phyloP scores from a whole-genome alignment of 192 early-diverging fungal species.

The Entomortierella parvispora region DNA sequence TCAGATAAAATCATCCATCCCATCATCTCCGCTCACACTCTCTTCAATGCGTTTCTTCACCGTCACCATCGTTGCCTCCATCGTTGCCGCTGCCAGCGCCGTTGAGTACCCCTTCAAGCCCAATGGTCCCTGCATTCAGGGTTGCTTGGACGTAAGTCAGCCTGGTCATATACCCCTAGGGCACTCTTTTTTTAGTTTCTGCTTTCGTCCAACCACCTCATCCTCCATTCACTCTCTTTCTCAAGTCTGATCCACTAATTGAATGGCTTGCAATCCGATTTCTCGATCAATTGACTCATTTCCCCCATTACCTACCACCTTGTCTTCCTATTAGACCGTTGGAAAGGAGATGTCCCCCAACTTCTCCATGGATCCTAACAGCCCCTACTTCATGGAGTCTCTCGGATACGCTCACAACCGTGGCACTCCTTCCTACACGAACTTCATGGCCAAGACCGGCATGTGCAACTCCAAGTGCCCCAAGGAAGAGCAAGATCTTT shows the following conservation, averaged over 20 bases:
- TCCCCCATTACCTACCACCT: background rate
- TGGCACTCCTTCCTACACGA: conserved; percentile 29
- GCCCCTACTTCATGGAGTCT: conserved; percentile 38
- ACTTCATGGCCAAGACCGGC: conserved; percentile 45
- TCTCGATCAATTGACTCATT: background rate
- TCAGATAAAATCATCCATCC: too few relatives aligned
- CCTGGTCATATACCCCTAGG: background rate
- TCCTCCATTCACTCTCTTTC: background rate
- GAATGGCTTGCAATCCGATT: background rate
- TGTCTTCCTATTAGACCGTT: conserved; percentile 15
- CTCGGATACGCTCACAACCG: conserved; percentile 32
- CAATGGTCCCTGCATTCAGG: conserved; percentile 27
- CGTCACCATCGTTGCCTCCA: conserved; percentile 26
- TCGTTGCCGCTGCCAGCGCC: conserved; percentile 24
- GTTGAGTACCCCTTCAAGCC: conserved; percentile 32
- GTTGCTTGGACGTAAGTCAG: conserved; percentile 45
- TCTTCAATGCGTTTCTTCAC: too few relatives aligned
- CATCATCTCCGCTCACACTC: too few relatives aligned
- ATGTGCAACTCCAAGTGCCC: conserved; percentile 33
- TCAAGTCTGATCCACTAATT: background rate
- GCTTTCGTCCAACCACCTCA: background rate
- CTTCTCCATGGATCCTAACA: conserved; percentile 32
- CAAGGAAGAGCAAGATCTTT: conserved; percentile 20
- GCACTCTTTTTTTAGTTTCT: background rate
- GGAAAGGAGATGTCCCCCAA: conserved; percentile 19